Evolutionary conservation across 306 rosid species (phyloP).

Genomic region (Dalbergia oliveri): DNA sequence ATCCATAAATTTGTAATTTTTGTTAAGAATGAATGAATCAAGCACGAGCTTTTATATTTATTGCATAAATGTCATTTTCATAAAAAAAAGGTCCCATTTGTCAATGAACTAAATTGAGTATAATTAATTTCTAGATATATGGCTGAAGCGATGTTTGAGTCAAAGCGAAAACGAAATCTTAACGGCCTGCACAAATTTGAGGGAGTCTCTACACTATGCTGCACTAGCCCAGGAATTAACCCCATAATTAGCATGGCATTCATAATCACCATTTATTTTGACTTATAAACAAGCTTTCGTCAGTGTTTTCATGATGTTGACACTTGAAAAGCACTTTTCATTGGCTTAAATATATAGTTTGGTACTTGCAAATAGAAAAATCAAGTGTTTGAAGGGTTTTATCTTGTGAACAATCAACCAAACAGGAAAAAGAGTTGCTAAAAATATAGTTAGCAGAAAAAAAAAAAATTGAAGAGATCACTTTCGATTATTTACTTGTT

Average conservation of each 20-base stretch:
- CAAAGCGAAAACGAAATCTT: slow-evolving; percentile 10
- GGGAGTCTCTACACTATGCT: not conserved
- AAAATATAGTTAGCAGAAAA: too few relatives aligned
- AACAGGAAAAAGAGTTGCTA: too few relatives aligned
- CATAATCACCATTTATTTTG: slow-evolving; percentile 10
- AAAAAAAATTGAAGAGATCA: too few relatives aligned
- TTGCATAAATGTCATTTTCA: slow-evolving; percentile 38
- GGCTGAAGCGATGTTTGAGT: not conserved
- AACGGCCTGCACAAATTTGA: not conserved
- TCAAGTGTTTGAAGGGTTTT: too few relatives aligned
- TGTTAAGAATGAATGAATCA: slow-evolving; percentile 2
- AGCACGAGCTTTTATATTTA: not conserved
- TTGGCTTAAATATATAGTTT: too few relatives aligned
- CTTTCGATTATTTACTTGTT: too few relatives aligned
- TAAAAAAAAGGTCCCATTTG: slow-evolving; percentile 19
- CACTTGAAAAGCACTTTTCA: too few relatives aligned
- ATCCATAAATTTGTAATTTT: not conserved
- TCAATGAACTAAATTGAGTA: not conserved
- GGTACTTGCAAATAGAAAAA: too few relatives aligned
- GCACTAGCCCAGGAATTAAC: not conserved
- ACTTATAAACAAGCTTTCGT: not conserved
- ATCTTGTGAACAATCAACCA: too few relatives aligned
- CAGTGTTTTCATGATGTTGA: slow-evolving; percentile 2
- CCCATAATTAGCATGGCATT: slow-evolving; percentile 12
- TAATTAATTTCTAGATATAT: not conserved